Conservation (phyloP, 2,329 filamentous ascomycete genomes). For the Aschersonia sp. region DNA sequence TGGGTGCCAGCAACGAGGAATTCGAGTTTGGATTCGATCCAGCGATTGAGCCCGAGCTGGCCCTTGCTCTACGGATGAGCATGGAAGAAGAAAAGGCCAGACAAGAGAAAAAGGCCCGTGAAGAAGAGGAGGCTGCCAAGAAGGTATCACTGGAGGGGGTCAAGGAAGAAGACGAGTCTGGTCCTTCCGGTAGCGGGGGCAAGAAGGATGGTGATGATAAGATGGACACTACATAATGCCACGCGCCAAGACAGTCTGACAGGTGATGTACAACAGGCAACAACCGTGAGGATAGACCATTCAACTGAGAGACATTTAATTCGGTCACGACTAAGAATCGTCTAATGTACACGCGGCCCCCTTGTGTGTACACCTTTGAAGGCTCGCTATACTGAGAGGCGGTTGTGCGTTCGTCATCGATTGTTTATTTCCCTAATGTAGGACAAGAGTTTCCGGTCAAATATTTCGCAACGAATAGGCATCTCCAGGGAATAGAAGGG, state of each 20-base stretch:
- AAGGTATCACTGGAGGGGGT: slow-evolving; percentile 72
- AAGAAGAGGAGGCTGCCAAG: slow-evolving; percentile 57
- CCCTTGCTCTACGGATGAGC: slow-evolving; percentile 88
- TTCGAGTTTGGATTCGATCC: slow-evolving; percentile 76
- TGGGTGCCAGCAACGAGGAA: slow-evolving; percentile 48
- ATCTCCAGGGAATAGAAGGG: slow-evolving; percentile 97
- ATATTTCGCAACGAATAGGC: slow-evolving; percentile 89
- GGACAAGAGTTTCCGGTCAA: slow-evolving; percentile 71
- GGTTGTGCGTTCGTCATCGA: slow-evolving; percentile 19
- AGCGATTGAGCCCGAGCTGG: slow-evolving; percentile 81
- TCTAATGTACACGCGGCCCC: too few relatives aligned
- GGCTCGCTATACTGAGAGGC: too few relatives aligned
- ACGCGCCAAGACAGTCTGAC: slow-evolving; percentile 8
- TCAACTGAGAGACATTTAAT: too few relatives aligned
- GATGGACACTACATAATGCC: slow-evolving; percentile 67
- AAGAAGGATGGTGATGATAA: slow-evolving; percentile 43
- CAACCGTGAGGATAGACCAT: too few relatives aligned
- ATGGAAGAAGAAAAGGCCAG: slow-evolving; percentile 96
- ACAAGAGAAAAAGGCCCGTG: slow-evolving; percentile 71
- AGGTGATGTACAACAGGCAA: too few relatives aligned
- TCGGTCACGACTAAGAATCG: too few relatives aligned
- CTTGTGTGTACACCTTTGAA: too few relatives aligned
- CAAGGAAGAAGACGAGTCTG: slow-evolving; percentile 62
- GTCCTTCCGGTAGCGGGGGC: slow-evolving; percentile 27
- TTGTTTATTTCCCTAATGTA: slow-evolving; percentile 65